Evolutionary conservation across 2,329 filamentous ascomycete species (phyloP).

Genomic region (Thermothelomyces thermophilus): DNA sequence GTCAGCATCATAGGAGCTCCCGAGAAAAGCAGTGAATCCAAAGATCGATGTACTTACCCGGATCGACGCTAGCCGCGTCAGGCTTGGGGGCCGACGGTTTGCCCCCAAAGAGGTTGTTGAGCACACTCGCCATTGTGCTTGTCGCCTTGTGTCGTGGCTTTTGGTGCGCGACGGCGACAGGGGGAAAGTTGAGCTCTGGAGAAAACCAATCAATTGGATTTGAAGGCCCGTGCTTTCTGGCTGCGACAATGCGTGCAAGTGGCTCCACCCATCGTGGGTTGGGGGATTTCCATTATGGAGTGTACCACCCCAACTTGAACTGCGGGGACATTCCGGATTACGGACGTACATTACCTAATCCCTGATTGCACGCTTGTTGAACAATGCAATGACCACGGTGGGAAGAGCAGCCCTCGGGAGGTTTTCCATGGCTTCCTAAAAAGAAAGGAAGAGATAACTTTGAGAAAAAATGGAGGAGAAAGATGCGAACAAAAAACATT

Average conservation of each 20-base stretch:
- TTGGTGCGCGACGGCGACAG: constrained; percentile 6
- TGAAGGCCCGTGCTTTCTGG: neutral
- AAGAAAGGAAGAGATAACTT: too few relatives aligned
- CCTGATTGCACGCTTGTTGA: too few relatives aligned
- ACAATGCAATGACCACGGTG: too few relatives aligned
- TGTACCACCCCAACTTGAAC: too few relatives aligned
- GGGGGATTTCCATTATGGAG: neutral
- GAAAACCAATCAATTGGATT: constrained; percentile 7
- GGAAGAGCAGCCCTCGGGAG: too few relatives aligned
- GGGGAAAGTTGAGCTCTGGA: neutral
- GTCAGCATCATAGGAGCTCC: neutral
- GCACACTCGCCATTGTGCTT: constrained; percentile 47
- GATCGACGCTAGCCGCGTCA: constrained; percentile 48
- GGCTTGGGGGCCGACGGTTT: constrained; percentile 50
- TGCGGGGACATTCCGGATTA: too few relatives aligned
- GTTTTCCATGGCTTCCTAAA: too few relatives aligned
- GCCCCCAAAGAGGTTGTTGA: constrained; percentile 65
- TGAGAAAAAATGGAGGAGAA: too few relatives aligned
- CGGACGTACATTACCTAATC: too few relatives aligned
- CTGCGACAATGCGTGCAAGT: neutral
- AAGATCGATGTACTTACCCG: constrained; percentile 47
- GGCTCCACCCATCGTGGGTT: neutral
- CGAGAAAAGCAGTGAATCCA: neutral
- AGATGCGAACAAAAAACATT: too few relatives aligned
- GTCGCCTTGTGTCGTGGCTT: constrained; percentile 3